Percentiles rank a stretch among this genome's conserved stretches.
These are phyloP conservation scores for Rhizophagus sp. DNA, from an alignment of 192 early-diverging fungal species.

Conservation along the genomic window DNA sequence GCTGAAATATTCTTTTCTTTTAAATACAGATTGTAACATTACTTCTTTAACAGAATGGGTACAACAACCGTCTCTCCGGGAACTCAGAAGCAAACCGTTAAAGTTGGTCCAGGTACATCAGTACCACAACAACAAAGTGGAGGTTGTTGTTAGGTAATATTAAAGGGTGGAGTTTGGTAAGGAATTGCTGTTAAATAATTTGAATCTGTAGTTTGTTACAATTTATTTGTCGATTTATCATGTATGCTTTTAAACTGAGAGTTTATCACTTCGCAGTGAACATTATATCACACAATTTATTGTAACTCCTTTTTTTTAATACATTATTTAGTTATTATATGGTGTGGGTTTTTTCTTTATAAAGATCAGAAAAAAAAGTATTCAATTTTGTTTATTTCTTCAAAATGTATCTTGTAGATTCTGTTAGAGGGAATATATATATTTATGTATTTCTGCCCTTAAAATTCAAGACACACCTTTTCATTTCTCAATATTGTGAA, in stretches of 20 bases:
- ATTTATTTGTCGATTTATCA: not conserved
- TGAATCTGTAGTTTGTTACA: not conserved
- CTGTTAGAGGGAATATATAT: not conserved
- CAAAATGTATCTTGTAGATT: not conserved
- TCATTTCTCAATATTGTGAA: not conserved
- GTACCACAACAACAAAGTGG: conserved; percentile 50
- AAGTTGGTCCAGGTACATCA: conserved; percentile 52
- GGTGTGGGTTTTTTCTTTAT: too few species aligned
- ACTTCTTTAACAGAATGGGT: conserved; percentile 52
- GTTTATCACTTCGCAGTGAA: not conserved
- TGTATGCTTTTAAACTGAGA: not conserved
- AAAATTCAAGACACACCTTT: not conserved
- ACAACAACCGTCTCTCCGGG: conserved; percentile 46
- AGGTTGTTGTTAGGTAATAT: conserved; percentile 48
- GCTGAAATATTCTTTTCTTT: not conserved
- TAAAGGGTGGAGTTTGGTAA: not conserved
- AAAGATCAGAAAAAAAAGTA: not conserved
- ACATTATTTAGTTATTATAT: not conserved
- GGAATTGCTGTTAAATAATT: not conserved
- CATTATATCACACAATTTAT: not conserved
- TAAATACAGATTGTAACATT: not conserved
- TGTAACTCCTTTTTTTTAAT: not conserved
- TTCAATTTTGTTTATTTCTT: too few species aligned
- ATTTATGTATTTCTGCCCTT: not conserved
- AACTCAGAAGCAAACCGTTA: conserved; percentile 50